Conservation (phyloP, 1,139 yeast species). For the Debaryomycetaceae sp. region DNA sequence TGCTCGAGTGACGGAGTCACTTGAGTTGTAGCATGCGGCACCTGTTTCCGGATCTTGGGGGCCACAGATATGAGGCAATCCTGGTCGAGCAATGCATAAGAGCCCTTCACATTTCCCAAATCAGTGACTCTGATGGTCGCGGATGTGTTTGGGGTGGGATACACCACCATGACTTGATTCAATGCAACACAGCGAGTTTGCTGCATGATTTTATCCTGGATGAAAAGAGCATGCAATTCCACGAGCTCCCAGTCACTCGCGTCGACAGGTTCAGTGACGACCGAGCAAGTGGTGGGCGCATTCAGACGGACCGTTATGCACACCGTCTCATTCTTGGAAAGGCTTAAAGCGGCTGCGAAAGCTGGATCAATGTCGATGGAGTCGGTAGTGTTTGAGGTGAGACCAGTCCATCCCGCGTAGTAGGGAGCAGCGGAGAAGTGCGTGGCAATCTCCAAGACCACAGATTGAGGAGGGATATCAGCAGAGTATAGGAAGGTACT, state of each 20-base stretch:
- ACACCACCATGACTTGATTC: constrained; percentile 56
- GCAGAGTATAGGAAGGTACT: constrained; percentile 40
- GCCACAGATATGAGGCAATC: constrained; percentile 77
- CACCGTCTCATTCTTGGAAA: constrained; percentile 36
- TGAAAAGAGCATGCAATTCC: constrained; percentile 66
- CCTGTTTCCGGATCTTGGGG: constrained; percentile 49
- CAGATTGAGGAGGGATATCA: constrained; percentile 48
- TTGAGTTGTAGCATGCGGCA: too few relatives aligned
- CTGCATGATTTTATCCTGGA: constrained; percentile 65
- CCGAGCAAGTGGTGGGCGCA: constrained; percentile 42
- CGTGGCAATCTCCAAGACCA: constrained; percentile 38
- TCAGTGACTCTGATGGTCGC: constrained; percentile 57
- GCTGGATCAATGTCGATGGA: constrained; percentile 30
- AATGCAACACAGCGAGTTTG: constrained; percentile 71
- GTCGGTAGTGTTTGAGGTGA: constrained; percentile 24
- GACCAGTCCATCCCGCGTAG: constrained; percentile 83
- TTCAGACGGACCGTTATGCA: constrained; percentile 31
- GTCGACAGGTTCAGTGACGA: constrained; percentile 69
- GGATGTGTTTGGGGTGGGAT: constrained; percentile 54
- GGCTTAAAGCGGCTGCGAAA: constrained; percentile 35
- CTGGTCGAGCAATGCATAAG: constrained; percentile 53
- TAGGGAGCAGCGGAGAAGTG: constrained; percentile 11
- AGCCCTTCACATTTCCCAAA: constrained; percentile 38
- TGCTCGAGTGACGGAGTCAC: too few relatives aligned
- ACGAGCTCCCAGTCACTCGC: constrained; percentile 87